Evolutionary conservation across 352 stramenopile species (phyloP).

Genomic region (Thalassiosira livingstoniorum): DNA sequence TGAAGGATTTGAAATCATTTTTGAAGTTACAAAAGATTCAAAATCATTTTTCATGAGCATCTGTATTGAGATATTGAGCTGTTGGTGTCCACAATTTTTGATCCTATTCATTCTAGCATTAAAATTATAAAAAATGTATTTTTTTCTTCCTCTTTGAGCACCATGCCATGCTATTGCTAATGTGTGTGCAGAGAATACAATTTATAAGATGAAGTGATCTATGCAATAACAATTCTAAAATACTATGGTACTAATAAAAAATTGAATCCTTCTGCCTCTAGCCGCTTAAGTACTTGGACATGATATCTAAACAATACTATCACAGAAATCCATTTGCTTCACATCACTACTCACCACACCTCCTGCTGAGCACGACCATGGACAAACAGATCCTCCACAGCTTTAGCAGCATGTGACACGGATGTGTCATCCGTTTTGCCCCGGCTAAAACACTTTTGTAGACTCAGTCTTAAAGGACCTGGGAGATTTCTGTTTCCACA

Average conservation of each 20-base stretch:
- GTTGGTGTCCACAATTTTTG: too few species aligned
- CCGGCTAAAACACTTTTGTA: constrained; percentile 62
- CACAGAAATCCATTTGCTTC: too few species aligned
- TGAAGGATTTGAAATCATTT: too few species aligned
- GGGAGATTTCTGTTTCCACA: constrained; percentile 77
- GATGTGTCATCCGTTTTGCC: constrained; percentile 42
- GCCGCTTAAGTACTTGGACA: too few species aligned
- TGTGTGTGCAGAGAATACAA: neutral
- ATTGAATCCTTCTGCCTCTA: too few species aligned
- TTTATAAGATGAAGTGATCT: neutral
- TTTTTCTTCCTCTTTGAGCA: neutral
- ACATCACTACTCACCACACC: constrained; percentile 58
- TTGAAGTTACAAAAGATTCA: too few species aligned
- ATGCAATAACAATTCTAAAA: neutral
- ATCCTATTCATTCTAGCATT: too few species aligned
- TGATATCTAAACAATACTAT: too few species aligned
- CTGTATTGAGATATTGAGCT: too few species aligned
- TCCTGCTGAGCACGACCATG: constrained; percentile 58
- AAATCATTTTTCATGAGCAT: too few species aligned
- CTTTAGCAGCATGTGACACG: constrained; percentile 48
- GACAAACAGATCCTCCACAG: constrained; percentile 65
- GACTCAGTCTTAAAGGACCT: constrained; percentile 60
- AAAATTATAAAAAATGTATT: neutral
- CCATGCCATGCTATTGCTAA: neutral
- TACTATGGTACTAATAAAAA: too few species aligned